phyloP scores from a whole-genome alignment of 257 asterid genomes.

The Gardenia jasminoides region DNA sequence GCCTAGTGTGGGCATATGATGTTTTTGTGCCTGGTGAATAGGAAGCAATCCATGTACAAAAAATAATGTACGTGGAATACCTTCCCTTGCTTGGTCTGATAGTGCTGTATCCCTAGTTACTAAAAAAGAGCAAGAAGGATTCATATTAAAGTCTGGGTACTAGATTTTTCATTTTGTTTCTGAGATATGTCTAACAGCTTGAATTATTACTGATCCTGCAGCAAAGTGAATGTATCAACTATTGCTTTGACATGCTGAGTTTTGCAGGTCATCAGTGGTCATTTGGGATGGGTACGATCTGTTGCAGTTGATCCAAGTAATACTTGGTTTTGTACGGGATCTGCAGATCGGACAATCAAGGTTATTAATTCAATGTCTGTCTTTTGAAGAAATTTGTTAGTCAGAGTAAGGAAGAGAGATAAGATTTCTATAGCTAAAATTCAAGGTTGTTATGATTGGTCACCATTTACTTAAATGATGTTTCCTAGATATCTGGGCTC shows the following conservation, averaged over 20 bases:
- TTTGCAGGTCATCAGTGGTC: constrained; percentile 92
- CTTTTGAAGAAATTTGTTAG: not conserved
- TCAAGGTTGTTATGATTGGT: not conserved
- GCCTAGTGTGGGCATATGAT: not conserved
- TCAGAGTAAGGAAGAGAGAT: not conserved
- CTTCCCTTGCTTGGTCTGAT: not conserved
- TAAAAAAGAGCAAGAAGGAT: not conserved
- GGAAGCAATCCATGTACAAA: not conserved
- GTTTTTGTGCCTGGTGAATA: not conserved
- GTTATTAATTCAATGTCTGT: constrained; percentile 28
- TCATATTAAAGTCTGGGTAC: not conserved
- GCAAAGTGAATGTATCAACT: not conserved
- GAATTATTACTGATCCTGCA: not conserved
- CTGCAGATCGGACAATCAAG: constrained; percentile 96
- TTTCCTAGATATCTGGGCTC: not conserved
- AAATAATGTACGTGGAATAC: not conserved
- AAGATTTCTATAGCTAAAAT: not conserved
- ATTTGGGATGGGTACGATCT: constrained; percentile 82
- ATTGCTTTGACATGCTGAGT: constrained; percentile 9
- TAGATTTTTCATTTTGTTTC: not conserved
- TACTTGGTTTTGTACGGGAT: constrained; percentile 86
- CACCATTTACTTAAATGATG: not conserved
- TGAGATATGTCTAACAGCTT: not conserved
- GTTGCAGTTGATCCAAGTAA: constrained; percentile 96
- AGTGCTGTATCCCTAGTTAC: not conserved